Evolutionary conservation across 1,139 yeast species (phyloP).

Genomic region (Meyerozyma carpophila): DNA sequence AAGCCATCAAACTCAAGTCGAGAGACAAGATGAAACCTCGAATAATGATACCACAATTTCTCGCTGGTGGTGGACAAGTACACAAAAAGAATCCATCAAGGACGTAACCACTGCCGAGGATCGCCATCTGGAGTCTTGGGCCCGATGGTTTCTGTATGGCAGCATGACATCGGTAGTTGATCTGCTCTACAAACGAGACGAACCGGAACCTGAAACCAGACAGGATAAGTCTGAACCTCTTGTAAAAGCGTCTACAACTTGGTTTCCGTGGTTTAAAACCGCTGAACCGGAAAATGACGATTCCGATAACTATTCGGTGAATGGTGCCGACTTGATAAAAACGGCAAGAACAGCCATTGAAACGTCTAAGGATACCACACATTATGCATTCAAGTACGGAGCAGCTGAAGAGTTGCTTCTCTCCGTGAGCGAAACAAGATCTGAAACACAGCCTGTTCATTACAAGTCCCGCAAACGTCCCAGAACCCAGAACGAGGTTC

Average conservation of each 20-base stretch:
- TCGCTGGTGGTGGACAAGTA: neutral
- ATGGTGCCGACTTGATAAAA: conserved; percentile 24
- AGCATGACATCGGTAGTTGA: neutral
- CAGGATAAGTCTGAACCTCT: neutral
- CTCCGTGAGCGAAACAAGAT: conserved; percentile 36
- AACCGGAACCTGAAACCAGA: neutral
- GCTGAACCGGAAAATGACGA: neutral
- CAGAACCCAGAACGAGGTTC: conserved; percentile 30
- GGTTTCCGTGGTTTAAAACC: neutral
- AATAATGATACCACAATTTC: neutral
- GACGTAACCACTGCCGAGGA: neutral
- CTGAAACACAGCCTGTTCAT: conserved; percentile 36
- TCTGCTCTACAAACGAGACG: neutral
- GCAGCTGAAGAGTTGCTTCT: conserved; percentile 24
- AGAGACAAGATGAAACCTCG: neutral
- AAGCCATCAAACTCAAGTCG: neutral
- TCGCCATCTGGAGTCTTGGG: neutral
- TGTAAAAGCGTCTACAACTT: neutral
- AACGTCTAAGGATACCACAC: conserved; percentile 24
- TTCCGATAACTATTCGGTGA: conserved; percentile 6
- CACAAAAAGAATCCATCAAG: neutral
- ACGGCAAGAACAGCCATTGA: conserved; percentile 35
- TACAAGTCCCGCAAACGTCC: conserved; percentile 32
- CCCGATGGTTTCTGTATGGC: neutral
- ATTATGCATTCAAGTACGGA: conserved; percentile 29